Base-by-base conservation (phyloP, 1,139 yeast species). In the Kodamaea arcana region DNA sequence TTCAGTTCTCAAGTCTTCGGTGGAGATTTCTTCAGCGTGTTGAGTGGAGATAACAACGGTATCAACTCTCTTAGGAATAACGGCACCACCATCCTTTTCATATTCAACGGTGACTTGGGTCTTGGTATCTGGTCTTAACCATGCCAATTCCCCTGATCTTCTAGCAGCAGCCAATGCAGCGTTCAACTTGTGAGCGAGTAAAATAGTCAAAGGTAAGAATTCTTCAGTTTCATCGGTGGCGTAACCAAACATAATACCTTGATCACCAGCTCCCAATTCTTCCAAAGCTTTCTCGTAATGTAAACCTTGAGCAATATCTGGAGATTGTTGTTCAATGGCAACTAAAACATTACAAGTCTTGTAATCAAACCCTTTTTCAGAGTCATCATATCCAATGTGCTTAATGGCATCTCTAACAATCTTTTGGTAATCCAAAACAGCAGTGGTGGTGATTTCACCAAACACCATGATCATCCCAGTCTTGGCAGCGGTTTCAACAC, bases 41-140 rank as follows among this genome's bases (percentile, higher is more conserved):
- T 92, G 98, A 50, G 97, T 86, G 44, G 97, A 90, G 54, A 94
- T 83, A 56, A 92, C 99, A 56, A 94, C 79, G 52, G 98, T 92
- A 75, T 94, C 98, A 50, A 92, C 97, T 72, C 98, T 85, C 57
- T 80, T 64, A 54, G 99, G 98, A 52, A 85, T 72, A 57, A 90
- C 94, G 52, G 97, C 95, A 66, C 98, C 98, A 58, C 82, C 79
- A 52, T 88, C 95, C 58, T 87, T 78, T 65, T 79, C 78, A 77
- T 92, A 92, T 74, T 92, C 97, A 54, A 92, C 85, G 47, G 99
- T 92, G 61, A 92, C 98, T 75, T 92, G 98, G 55, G 98, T 92
- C 83, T 92, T 92, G 69, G 98, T 92, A 71, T 92, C 99, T 46
- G 99, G 97, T 80, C 98, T 88, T 69, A 92, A 78, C 98, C 98